These are phyloP conservation scores for Colletotrichum sp. DNA, from an alignment of 2,329 filamentous ascomycete species.

Conservation along the genomic window DNA sequence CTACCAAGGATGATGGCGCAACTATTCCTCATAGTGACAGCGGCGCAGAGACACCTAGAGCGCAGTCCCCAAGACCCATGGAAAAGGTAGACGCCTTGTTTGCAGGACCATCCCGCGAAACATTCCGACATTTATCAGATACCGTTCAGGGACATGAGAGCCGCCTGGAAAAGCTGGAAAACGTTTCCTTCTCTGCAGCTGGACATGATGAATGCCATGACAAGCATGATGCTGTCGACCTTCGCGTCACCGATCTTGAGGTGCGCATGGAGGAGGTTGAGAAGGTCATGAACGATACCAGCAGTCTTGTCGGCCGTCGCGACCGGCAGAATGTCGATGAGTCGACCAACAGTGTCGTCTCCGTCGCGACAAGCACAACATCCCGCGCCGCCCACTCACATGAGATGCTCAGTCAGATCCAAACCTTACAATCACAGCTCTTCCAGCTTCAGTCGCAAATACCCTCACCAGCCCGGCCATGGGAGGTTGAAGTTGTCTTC, in stretches of 20 bases:
- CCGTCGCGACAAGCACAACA: constrained; percentile 48
- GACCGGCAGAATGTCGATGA: constrained; percentile 46
- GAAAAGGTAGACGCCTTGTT: constrained; percentile 18
- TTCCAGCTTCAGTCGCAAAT: constrained; percentile 62
- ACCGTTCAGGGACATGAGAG: constrained; percentile 66
- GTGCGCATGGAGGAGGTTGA: constrained; percentile 65
- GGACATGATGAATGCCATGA: constrained; percentile 74
- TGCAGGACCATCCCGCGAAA: constrained; percentile 33
- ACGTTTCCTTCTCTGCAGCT: constrained; percentile 68
- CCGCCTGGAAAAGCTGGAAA: constrained; percentile 73
- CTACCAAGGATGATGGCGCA: constrained; percentile 26
- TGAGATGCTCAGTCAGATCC: constrained; percentile 56
- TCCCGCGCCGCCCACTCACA: constrained; percentile 43
- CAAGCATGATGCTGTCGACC: constrained; percentile 69
- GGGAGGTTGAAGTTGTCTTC: constrained; percentile 79
- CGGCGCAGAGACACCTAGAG: constrained; percentile 26
- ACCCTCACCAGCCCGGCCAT: constrained; percentile 68
- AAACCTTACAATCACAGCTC: constrained; percentile 54
- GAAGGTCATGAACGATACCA: constrained; percentile 53
- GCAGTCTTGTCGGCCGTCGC: constrained; percentile 42
- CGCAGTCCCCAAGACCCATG: constrained; percentile 10
- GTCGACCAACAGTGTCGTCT: constrained; percentile 50
- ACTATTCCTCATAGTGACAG: constrained; percentile 25
- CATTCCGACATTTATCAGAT: constrained; percentile 51
- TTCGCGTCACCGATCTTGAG: constrained; percentile 73